phyloP scores from a whole-genome alignment of 1,284 basidiomycete species.

The Leccinum griseonigrum region DNA sequence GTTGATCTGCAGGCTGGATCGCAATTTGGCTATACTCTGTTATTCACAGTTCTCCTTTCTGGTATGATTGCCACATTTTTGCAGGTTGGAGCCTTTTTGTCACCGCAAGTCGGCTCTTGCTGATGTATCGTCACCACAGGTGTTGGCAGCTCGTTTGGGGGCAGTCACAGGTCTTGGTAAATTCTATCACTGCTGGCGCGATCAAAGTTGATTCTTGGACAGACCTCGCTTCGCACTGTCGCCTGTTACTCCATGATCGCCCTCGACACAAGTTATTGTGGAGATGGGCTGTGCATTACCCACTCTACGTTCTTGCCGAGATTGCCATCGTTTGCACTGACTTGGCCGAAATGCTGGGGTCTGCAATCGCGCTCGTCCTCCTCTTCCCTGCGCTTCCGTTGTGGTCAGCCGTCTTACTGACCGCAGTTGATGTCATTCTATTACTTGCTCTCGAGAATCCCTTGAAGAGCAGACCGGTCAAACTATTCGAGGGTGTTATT shows the following conservation, averaged over 20 bases:
- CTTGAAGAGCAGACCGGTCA: constrained; percentile 41
- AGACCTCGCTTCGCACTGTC: constrained; percentile 57
- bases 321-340: constrained; percentile 67
- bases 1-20: constrained; percentile 61
- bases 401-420: constrained; percentile 68
- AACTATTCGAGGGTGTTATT: constrained; percentile 66
- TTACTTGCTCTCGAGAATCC: constrained; percentile 52
- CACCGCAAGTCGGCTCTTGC: constrained; percentile 32
- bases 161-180: constrained; percentile 50
- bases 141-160: constrained; percentile 45
- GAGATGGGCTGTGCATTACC: constrained; percentile 53
- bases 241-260: constrained; percentile 52
- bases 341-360: constrained; percentile 64
- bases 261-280: constrained; percentile 45
- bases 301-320: constrained; percentile 55
- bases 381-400: constrained; percentile 70
- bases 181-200: not conserved
- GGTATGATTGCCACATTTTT: constrained; percentile 66
- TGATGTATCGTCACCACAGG: constrained; percentile 29
- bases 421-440: constrained; percentile 68
- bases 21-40: constrained; percentile 66
- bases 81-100: constrained; percentile 36
- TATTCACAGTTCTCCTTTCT: constrained; percentile 72
- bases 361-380: constrained; percentile 72
- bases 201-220: not conserved